phyloP scores from a whole-genome alignment of 495 filamentous ascomycete genomes.

The Podospora didyma region DNA sequence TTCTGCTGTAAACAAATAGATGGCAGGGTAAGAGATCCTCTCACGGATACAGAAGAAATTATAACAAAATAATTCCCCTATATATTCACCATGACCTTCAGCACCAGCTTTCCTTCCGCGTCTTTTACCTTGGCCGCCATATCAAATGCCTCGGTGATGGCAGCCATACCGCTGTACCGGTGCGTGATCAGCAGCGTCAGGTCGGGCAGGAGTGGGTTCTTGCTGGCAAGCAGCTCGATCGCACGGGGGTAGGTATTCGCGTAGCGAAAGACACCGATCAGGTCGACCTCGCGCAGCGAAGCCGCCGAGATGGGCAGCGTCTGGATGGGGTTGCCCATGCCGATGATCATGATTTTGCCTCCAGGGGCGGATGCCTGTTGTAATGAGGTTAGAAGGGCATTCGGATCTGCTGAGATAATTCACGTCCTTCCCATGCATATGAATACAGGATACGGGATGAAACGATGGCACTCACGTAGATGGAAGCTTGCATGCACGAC shows the following conservation, averaged over 20 bases:
- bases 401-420: too few relatives aligned
- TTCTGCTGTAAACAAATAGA: too few relatives aligned
- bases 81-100: slow-evolving; percentile 54
- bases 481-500: slow-evolving; percentile 78
- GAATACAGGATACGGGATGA: too few relatives aligned
- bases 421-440: too few relatives aligned
- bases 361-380: slow-evolving; percentile 63
- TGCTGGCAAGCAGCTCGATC: slow-evolving; percentile 66
- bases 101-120: slow-evolving; percentile 45
- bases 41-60: too few relatives aligned
- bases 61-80: too few relatives aligned
- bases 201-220: slow-evolving; percentile 47
- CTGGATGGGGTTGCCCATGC: slow-evolving; percentile 90
- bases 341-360: slow-evolving; percentile 79
- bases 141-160: slow-evolving; percentile 43
- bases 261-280: slow-evolving; percentile 89
- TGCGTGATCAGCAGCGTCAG: slow-evolving; percentile 74
- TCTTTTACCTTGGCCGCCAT: slow-evolving; percentile 52
- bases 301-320: slow-evolving; percentile 83
- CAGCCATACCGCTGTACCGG: slow-evolving; percentile 41
- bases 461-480: slow-evolving; percentile 64
- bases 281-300: slow-evolving; percentile 84
- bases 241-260: slow-evolving; percentile 76
- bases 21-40: too few relatives aligned
- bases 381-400: background rate